A percentile compares a stretch with the other conserved stretches of the same genome.
Conservation (phyloP, 106 monocot genomes). For the Xerophyta viscosa region DNA sequence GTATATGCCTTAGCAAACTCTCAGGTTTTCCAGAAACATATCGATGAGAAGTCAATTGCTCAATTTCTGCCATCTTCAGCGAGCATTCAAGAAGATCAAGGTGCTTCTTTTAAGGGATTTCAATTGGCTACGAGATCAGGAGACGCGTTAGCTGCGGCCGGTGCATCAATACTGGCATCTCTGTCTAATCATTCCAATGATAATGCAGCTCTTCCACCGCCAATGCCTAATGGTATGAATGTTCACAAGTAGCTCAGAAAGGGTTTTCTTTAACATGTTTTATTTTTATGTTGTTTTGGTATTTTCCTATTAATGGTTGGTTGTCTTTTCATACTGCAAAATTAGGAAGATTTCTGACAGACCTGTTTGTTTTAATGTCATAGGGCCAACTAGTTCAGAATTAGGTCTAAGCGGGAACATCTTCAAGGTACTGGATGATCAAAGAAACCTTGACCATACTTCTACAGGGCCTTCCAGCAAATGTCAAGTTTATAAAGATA, state of each 20-base stretch:
- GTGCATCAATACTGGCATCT: conserved; percentile 72
- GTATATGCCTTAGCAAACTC: conserved; percentile 18
- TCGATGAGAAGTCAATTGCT: conserved; percentile 18
- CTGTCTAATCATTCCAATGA: conserved; percentile 57
- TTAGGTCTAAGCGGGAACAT: conserved; percentile 47
- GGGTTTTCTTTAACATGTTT: conserved; percentile 12
- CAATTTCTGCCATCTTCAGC: conserved; percentile 18
- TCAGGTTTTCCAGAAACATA: conserved; percentile 59
- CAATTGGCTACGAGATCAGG: conserved; percentile 36
- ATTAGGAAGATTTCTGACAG: conserved; percentile 22
- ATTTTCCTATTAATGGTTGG: conserved; percentile 13
- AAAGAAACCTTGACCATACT: conserved; percentile 26
- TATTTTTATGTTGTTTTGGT: conserved; percentile 13
- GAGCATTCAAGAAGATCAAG: conserved; percentile 25
- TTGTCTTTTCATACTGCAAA: conserved; percentile 30
- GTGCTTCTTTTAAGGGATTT: conserved; percentile 24
- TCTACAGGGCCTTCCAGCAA: conserved; percentile 29
- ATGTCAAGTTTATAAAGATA: conserved; percentile 65
- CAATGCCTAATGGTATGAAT: conserved; percentile 48
- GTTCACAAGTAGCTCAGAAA: background rate
- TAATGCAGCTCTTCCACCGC: conserved; percentile 24
- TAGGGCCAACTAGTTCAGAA: conserved; percentile 35
- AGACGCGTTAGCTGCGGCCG: conserved; percentile 65
- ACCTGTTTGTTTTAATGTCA: conserved; percentile 31
- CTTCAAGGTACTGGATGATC: conserved; percentile 43